Base-by-base conservation (phyloP, 1,139 yeast genomes). In the Debaryomyces psychrophilus region DNA sequence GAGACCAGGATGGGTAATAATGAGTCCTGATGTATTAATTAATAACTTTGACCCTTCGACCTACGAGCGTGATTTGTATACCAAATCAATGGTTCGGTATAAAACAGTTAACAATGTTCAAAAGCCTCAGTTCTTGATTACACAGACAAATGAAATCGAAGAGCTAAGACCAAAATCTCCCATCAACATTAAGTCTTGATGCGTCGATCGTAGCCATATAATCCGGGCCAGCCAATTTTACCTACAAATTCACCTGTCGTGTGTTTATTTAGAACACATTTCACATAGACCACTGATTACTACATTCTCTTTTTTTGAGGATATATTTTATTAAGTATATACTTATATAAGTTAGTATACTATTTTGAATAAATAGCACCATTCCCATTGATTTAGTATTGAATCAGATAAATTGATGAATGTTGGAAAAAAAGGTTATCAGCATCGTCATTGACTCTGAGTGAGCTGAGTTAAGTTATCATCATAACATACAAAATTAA, bases 1-100 rank as follows among this genome's bases (percentile, higher is more conserved):
- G 50, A 81, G 97, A 55, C 85, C 83, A 2, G 97, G 98, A 2
- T 92, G 98, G 98, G 95, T 90, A 3, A 79, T 90, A 12, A 74
- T 88, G 77, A 81, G 93, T 53, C 97, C 97, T 0, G 96, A 90
- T 64, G 81, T 87, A 3, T 64, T 87, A 53, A 60, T 88, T 31
- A 80, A 89, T 60, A 89, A 89, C 61, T 89, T 92, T 50, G 60
- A 63, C 44, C 73, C 76, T 1, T 47, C 41, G 5, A 55, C 53
- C 22, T 75, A 72, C 56, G 66, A 65, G 43, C 55, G 62, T 33
- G 74, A 73, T 41, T 55, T 75, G 44, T 57, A 61, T 45, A 45
- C 60, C 5, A 71, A 66, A 50, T 72, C 78, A 5, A 39, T 58
- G 49, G 58, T 72, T 18, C 63, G 61, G 43, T 64, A 67, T 54